Evolutionary conservation across 192 early-diverging fungal species (phyloP), one percentile per base, ranked within the genome.

Genomic region (Podila minutissima): DNA sequence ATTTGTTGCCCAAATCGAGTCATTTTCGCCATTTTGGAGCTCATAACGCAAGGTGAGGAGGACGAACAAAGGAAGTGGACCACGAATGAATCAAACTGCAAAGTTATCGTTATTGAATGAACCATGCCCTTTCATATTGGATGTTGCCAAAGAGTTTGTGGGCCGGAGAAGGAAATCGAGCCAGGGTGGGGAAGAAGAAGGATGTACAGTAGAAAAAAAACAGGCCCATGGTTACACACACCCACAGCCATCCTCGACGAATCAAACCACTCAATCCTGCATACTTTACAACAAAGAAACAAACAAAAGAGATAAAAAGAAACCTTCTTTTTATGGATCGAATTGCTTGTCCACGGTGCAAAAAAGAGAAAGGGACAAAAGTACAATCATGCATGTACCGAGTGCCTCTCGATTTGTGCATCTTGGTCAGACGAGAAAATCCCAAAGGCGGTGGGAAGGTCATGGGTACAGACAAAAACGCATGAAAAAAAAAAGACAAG

Each of bases 1-100:
- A 55, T 55, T 55, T 55, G 53, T 12, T 55, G 53, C 53, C 53
- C 53, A 55, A 55, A 53, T 9, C 53, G n/a, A 55, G 51, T 22
- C 51, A 53, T 53, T 53, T 53, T 53, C 4, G 17, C 15, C 15
- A 22, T 22, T 22, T 53, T 53, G 33, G 33, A 33, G 50, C 50
- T 53, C 50, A 53, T 19, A 7, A n/a, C n/a, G 17, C 1, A 37
- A 11, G 35, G 10, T 8, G 35, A 37, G 10, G 35, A 37, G 6
- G 35, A 37, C 0, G 35, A 37, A 37, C 5, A 37, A 11, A 37
- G 0, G 35, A 37, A 37, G 35, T 37, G 35, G 41, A 13, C 41
- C 13, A 15, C 15, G 35, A 37, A 37, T 55, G 24, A 20, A 17
- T 17, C 20, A 55, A 22, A 24, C n/a, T 55, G 53, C 53, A 55